These are phyloP conservation scores for Cucurbita maxima DNA, from an alignment of 306 rosid species.

Conservation along the genomic window DNA sequence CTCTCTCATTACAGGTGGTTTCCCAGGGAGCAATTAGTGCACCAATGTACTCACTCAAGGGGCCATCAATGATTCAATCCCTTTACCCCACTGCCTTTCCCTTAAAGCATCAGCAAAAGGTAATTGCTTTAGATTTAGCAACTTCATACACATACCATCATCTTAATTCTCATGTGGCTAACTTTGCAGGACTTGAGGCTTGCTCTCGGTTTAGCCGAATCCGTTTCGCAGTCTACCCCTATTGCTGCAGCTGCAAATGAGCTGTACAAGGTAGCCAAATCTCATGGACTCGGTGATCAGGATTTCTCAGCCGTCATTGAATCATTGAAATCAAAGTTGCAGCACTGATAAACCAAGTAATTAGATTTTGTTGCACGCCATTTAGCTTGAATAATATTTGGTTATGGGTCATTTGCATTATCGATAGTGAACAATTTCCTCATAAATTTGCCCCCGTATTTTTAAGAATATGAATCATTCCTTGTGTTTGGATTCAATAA, in stretches of 20 bases:
- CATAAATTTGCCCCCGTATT: neutral
- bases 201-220: slow-evolving; percentile 81
- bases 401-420: neutral
- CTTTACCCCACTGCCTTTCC: slow-evolving; percentile 83
- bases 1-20: slow-evolving; percentile 42
- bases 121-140: slow-evolving; percentile 10
- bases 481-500: no score
- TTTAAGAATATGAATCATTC: neutral
- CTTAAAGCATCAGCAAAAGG: slow-evolving; percentile 96
- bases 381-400: neutral
- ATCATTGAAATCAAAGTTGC: slow-evolving; percentile 59
- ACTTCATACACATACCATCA: neutral
- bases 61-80: slow-evolving; percentile 84
- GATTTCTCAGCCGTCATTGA: slow-evolving; percentile 96
- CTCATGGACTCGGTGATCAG: slow-evolving; percentile 65
- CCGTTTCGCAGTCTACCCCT: slow-evolving; percentile 79
- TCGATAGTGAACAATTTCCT: neutral
- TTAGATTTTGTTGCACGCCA: neutral
- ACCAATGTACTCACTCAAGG: slow-evolving; percentile 84
- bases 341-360: slow-evolving; percentile 13
- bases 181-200: slow-evolving; percentile 77
- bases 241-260: slow-evolving; percentile 94
- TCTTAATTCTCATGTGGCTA: neutral
- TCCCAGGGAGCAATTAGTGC: slow-evolving; percentile 94
- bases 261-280: slow-evolving; percentile 82